These are phyloP conservation scores for Aspergillus brasiliensis DNA, from an alignment of 2,329 filamentous ascomycete species.

Conservation along the genomic window DNA sequence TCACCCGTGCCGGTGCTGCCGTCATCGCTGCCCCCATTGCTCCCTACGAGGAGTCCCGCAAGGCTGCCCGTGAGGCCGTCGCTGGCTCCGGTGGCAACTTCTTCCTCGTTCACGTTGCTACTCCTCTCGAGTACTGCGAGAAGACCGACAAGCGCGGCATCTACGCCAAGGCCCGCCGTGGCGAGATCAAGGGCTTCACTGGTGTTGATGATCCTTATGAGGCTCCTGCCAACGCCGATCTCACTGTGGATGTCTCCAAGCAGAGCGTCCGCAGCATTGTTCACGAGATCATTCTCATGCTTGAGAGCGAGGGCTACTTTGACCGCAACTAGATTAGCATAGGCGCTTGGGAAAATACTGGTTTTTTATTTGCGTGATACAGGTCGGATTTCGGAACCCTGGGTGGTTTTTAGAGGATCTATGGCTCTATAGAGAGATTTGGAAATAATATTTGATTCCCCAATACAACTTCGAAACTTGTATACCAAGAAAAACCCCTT, in stretches of 20 bases:
- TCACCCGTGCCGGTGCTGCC: slow-evolving; percentile 88
- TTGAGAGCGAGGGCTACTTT: slow-evolving; percentile 86
- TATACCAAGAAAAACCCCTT: slow-evolving; percentile 8
- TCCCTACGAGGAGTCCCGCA: slow-evolving; percentile 78
- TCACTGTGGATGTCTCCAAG: slow-evolving; percentile 82
- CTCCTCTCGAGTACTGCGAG: slow-evolving; percentile 88
- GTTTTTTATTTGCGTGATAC: slow-evolving; percentile 19
- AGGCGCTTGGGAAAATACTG: slow-evolving; percentile 15
- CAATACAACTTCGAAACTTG: slow-evolving; percentile 15
- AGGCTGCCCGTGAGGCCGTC: slow-evolving; percentile 78
- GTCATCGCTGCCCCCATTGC: slow-evolving; percentile 97
- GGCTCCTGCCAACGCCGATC: slow-evolving; percentile 74
- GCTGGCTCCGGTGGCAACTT: slow-evolving; percentile 78
- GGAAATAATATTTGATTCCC: slow-evolving; percentile 20
- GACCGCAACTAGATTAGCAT: slow-evolving; percentile 56
- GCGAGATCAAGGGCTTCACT: slow-evolving; percentile 97
- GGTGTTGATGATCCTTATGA: slow-evolving; percentile 98
- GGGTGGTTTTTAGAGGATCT: slow-evolving; percentile 11
- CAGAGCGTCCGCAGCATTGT: slow-evolving; percentile 89
- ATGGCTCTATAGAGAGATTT: slow-evolving; percentile 23
- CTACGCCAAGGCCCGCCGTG: slow-evolving; percentile 78
- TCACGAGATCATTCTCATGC: slow-evolving; percentile 90
- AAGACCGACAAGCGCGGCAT: slow-evolving; percentile 92
- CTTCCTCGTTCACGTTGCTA: slow-evolving; percentile 94
- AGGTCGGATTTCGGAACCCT: slow-evolving; percentile 17